Evolutionary conservation across 2,329 filamentous ascomycete species (phyloP).

Genomic region (Albifimbria verrucaria): DNA sequence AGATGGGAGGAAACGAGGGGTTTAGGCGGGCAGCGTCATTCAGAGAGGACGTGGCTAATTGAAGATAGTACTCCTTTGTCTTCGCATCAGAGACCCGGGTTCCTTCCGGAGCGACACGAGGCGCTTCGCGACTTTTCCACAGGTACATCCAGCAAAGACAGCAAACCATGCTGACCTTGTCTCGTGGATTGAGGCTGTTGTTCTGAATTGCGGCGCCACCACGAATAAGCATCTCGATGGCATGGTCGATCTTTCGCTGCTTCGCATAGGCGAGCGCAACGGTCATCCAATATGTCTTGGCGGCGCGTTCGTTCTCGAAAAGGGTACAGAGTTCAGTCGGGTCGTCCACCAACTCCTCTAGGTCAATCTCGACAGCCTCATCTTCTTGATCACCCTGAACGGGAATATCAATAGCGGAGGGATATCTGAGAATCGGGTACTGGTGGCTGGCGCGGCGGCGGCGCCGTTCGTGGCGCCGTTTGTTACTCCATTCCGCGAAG

Average conservation of each 20-base stretch:
- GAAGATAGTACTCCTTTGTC: slow-evolving; percentile 91
- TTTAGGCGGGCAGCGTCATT: slow-evolving; percentile 96
- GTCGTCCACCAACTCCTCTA: slow-evolving; percentile 88
- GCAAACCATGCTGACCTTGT: slow-evolving; percentile 80
- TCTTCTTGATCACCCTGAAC: slow-evolving; percentile 63
- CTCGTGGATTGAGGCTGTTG: slow-evolving; percentile 69
- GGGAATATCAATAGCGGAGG: slow-evolving; percentile 64
- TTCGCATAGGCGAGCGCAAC: slow-evolving; percentile 96
- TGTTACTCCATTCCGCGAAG: slow-evolving; percentile 38
- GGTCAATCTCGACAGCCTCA: slow-evolving; percentile 85
- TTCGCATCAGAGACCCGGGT: slow-evolving; percentile 67
- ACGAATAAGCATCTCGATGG: slow-evolving; percentile 69
- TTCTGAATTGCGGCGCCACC: slow-evolving; percentile 69
- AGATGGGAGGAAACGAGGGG: slow-evolving; percentile 86
- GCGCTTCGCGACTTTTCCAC: slow-evolving; percentile 81
- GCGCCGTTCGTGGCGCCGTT: slow-evolving; percentile 42
- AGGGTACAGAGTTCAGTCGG: slow-evolving; percentile 92
- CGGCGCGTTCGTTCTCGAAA: slow-evolving; percentile 88
- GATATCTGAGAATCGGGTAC: slow-evolving; percentile 62
- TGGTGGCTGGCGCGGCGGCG: slow-evolving; percentile 32
- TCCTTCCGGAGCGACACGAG: slow-evolving; percentile 59
- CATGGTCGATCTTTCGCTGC: slow-evolving; percentile 86
- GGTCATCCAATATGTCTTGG: slow-evolving; percentile 96
- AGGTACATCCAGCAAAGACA: slow-evolving; percentile 90
- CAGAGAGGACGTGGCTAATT: slow-evolving; percentile 82